Evolutionary conservation across 345 rosid genomes (phyloP), one percentile per base, ranked within the genome.

Genomic region (Cardiospermum halicacabum): DNA sequence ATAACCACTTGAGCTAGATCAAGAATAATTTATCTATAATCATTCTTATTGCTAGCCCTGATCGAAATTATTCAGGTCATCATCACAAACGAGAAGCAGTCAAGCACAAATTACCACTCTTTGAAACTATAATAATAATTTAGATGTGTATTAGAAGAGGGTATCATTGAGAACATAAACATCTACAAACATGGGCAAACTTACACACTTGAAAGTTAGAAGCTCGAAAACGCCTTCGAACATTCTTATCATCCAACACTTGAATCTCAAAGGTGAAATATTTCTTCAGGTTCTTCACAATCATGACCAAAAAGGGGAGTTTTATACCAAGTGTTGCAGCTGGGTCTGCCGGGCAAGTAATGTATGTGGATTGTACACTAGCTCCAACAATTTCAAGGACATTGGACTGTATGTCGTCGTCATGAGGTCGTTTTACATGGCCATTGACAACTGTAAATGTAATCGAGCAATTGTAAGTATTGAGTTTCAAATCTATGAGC

Each of bases 191-290:
- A 74, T 56, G 81, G 84, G 77, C 72, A 76, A 75, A 85, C 85
- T 76, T 75, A 85, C 99, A 84, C 69, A 94, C 99, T 85, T 94
- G 99, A 75, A 85, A 94, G 75, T 91, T 94, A 81, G 99, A 94
- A 85, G 99, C 89, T 26, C 97, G 88, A 70, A 94, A 94, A 60
- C 99, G 96, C 31, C 99, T 72, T 59, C 99, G 82, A 45, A 94
- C 97, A 50, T 89, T 94, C 93, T 94, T 94, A 74, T 94, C 99
- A 56, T 94, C 99, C 66, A 94, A 79, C 69, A 94, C 82, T 67
- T 94, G 99, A 76, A 94, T 87, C 85, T 94, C 99, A 71, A 94
- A 91, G 5, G 97, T 80, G 81, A 94, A 89, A 75, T 87, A 94
- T 66, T 91, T 91, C 78, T 89, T 91, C 75, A 94, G 37, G 74